Evolutionary conservation across 1,139 yeast genomes (phyloP).

Genomic region (Blastobotrys arbuscula): DNA sequence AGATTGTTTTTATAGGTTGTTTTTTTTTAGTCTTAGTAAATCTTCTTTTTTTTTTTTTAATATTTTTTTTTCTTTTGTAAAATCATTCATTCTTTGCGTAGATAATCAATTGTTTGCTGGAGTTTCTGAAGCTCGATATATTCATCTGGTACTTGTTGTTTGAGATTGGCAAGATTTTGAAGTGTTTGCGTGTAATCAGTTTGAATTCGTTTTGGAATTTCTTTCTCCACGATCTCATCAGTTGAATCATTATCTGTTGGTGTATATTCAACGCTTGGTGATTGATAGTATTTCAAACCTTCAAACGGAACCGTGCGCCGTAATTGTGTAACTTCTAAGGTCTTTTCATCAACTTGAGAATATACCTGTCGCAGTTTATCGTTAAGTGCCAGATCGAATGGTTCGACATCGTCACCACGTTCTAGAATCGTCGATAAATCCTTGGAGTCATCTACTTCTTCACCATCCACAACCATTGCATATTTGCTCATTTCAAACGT

Average conservation of each 20-base stretch:
- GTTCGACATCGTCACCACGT: conserved; percentile 41
- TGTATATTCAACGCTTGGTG: conserved; percentile 3
- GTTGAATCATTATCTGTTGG: conserved; percentile 11
- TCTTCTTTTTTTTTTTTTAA: not conserved
- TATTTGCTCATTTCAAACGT: conserved; percentile 49
- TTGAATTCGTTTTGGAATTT: not conserved
- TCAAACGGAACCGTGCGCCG: conserved; percentile 44
- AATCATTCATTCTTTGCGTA: conserved; percentile 1
- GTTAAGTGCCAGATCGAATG: conserved; percentile 53
- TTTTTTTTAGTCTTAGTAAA: too few species aligned
- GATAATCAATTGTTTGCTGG: conserved; percentile 18
- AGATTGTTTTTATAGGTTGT: conserved; percentile 24
- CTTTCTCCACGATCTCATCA: conserved; percentile 5
- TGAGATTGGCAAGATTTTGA: conserved; percentile 11
- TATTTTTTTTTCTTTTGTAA: not conserved
- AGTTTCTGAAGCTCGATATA: conserved; percentile 19
- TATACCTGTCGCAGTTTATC: conserved; percentile 44
- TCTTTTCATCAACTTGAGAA: conserved; percentile 47
- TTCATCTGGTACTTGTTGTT: conserved; percentile 20
- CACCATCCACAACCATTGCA: conserved; percentile 46
- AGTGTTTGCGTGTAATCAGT: conserved; percentile 14
- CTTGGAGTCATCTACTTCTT: conserved; percentile 19
- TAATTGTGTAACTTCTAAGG: conserved; percentile 45
- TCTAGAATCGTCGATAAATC: conserved; percentile 19
- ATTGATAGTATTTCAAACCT: conserved; percentile 21